Percentiles rank a stretch among this genome's conserved stretches.
Evolutionary conservation across 441 rosid species (phyloP).

Genomic region (Kokia cookei): DNA sequence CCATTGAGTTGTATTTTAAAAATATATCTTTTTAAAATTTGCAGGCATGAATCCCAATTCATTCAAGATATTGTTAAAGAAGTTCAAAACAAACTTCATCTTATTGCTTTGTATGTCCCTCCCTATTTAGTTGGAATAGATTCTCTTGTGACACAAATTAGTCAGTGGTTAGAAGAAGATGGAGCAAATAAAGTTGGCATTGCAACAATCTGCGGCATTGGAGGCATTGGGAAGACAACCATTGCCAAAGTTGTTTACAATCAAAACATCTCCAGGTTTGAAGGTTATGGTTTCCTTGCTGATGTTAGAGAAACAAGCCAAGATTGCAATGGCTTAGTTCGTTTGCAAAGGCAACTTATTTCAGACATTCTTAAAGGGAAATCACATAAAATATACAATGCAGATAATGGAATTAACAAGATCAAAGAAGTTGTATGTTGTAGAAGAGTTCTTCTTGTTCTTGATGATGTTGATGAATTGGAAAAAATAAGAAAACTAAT

Average conservation of each 20-base stretch:
- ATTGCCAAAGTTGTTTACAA: not conserved
- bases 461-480: conserved; percentile 8
- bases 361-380: not conserved
- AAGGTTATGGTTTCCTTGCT: not conserved
- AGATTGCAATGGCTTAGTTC: not conserved
- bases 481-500: not conserved
- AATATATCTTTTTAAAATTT: not conserved
- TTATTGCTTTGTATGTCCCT: not conserved
- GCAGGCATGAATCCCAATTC: conserved; percentile 17
- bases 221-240: conserved; percentile 10
- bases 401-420: not conserved
- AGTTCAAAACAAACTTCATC: conserved; percentile 6
- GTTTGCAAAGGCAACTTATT: conserved; percentile 21
- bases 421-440: not conserved
- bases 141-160: conserved; percentile 7
- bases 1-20: not conserved
- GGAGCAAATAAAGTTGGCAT: not conserved
- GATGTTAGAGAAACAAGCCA: not conserved
- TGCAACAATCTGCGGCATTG: conserved; percentile 10
- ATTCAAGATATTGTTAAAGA: conserved; percentile 13
- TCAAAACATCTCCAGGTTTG: not conserved
- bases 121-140: conserved; percentile 19
- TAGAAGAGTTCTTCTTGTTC: conserved; percentile 17
- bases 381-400: not conserved
- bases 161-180: conserved; percentile 3